Evolutionary conservation across 179 eudicot genomes (phyloP), one percentile per base, ranked within the genome.

Genomic region (Pouteria campechiana): DNA sequence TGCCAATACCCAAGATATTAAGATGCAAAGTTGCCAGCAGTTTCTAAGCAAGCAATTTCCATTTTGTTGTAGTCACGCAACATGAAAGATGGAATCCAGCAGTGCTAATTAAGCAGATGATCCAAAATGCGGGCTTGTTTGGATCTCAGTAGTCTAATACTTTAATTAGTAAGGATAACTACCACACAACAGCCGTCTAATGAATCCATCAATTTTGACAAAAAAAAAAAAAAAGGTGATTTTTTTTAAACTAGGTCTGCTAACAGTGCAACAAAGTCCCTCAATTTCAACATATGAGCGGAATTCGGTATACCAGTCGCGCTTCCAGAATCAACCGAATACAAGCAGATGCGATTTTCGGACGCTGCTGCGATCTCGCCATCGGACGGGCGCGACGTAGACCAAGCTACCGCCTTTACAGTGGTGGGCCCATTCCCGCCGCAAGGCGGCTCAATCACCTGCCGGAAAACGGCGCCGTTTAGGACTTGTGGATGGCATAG

Each of bases 281-380:
- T 23, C 18, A 41, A 32, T 3, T 0, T 2, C n/a, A 16, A 32
- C 48, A 7, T 17, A 20, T 28, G 9, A 17, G 12, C 16, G 21
- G 7, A 2, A 1, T 9, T 16, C 17, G 17, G 24, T 25, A 31
- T 70, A 81, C 81, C 76, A 60, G 33, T 39, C 16, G 55, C 36
- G 58, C n/a, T 58, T 22, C 37, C 58, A 7, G 73, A 55, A 33
- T 55, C 46, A 45, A 65, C 61, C 5, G 68, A 55, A 39, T 74
- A 85, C 35, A 90, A 24, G 44, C 56, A 66, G 32, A 90, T 53
- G 4, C 75, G 63, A 48, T 71, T 62, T 46, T 35, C 80, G 30
- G 69, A 55, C 0, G 76, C 72, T 12, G 74, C 94, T 16, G 92
- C 96, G 0, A 90, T 64, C 31, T 81, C 92, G 5, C 94, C 98